A percentile compares a stretch with the other conserved stretches of the same genome.
Evolutionary conservation across 2,329 filamentous ascomycete genomes (phyloP).

Genomic region (Tolypocladium ophioglossoides): DNA sequence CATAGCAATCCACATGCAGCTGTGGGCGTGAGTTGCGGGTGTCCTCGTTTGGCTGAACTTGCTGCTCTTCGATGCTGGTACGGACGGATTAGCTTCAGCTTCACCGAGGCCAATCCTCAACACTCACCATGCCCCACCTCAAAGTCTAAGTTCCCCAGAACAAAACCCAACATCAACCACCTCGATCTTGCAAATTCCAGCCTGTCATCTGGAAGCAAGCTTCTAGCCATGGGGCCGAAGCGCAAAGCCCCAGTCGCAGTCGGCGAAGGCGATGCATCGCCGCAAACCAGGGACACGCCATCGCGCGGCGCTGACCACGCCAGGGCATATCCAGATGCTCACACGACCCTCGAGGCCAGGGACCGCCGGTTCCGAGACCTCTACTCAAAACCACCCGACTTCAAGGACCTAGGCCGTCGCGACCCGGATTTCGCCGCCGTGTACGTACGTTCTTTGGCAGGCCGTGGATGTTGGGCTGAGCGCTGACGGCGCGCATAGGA

Average conservation of each 20-base stretch:
- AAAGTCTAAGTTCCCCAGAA: too few relatives aligned
- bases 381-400: constrained; percentile 31
- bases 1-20: neutral
- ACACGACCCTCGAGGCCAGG: neutral
- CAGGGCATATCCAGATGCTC: neutral
- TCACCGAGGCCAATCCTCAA: neutral
- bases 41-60: neutral
- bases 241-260: neutral
- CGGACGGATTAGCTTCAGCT: neutral
- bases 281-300: neutral
- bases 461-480: neutral
- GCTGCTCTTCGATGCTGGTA: neutral
- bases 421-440: constrained; percentile 31
- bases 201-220: neutral
- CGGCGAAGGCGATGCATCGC: neutral
- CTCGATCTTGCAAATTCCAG: neutral
- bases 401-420: constrained; percentile 27
- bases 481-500: constrained; percentile 1
- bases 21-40: too few relatives aligned
- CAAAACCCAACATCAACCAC: too few relatives aligned
- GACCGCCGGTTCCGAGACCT: constrained; percentile 26
- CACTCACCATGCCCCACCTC: neutral
- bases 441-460: constrained; percentile 18
- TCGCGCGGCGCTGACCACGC: neutral
- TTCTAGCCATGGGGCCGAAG: neutral